phyloP scores from a whole-genome alignment of 306 rosid species.

The Trifolium subterraneum region DNA sequence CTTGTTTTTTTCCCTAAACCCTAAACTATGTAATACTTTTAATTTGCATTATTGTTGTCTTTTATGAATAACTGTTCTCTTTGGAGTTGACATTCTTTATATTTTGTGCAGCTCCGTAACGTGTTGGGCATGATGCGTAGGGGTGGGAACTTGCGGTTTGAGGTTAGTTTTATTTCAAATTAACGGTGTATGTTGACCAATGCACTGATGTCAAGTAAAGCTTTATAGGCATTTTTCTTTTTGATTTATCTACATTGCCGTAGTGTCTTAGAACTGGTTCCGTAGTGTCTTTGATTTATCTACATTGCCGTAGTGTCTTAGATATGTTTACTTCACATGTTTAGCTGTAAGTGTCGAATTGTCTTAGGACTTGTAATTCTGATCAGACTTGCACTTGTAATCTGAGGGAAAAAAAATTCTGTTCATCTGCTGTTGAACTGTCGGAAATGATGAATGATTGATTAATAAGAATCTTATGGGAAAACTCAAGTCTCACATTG shows the following conservation, averaged over 20 bases:
- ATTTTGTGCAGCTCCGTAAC: slow-evolving; percentile 78
- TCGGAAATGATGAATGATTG: background rate
- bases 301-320: background rate
- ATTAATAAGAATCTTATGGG: background rate
- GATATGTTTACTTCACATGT: slow-evolving; percentile 12
- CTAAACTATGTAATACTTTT: background rate
- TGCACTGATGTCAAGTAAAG: slow-evolving; percentile 19
- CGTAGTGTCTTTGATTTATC: slow-evolving; percentile 17
- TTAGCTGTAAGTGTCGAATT: background rate
- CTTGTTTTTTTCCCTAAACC: background rate
- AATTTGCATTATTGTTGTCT: slow-evolving; percentile 9
- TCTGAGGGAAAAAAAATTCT: background rate
- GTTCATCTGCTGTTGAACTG: background rate
- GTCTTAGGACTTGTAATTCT: background rate
- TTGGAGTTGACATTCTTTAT: slow-evolving; percentile 42
- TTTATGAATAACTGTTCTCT: slow-evolving; percentile 21
- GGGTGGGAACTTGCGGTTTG: slow-evolving; percentile 82
- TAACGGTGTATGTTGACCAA: slow-evolving; percentile 16
- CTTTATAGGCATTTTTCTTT: slow-evolving; percentile 3
- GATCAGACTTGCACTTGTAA: background rate
- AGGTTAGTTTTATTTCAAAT: slow-evolving; percentile 65
- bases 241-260: background rate
- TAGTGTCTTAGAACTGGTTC: slow-evolving; percentile 21
- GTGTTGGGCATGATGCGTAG: slow-evolving; percentile 90
- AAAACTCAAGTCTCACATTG: background rate